A percentile compares a stretch with the other conserved stretches of the same genome.
Evolutionary conservation across 148 eudicot species (phyloP).

Genomic region (Rhododendron molle): DNA sequence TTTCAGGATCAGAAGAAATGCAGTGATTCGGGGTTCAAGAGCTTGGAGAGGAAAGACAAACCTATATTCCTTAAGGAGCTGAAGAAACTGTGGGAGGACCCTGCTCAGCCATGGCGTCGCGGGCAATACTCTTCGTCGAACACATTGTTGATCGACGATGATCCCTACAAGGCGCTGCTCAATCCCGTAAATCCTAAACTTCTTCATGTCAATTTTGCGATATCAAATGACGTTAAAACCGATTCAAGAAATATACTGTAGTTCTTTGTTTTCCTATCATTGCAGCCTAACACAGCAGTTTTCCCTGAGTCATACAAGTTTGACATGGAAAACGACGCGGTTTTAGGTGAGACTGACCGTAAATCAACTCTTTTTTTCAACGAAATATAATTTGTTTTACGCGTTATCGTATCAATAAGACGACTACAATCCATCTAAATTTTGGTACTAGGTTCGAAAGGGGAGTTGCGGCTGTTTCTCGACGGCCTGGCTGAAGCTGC

Average conservation of each 20-base stretch:
- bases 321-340: background rate
- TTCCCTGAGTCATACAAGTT: background rate
- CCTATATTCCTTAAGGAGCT: background rate
- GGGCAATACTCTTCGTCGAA: background rate
- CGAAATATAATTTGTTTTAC: background rate
- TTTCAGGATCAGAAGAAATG: background rate
- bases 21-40: background rate
- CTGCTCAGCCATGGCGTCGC: background rate
- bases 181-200: no score
- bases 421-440: background rate
- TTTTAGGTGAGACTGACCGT: background rate
- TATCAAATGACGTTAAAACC: background rate
- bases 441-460: conserved; percentile 21
- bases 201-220: no score
- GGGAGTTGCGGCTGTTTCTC: conserved; percentile 26
- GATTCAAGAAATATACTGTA: background rate
- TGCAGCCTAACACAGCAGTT: conserved; percentile 1
- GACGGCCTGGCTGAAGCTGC: conserved; percentile 31
- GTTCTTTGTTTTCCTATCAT: background rate
- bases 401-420: background rate
- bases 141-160: background rate
- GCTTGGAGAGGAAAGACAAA: background rate
- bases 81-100: background rate
- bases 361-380: background rate
- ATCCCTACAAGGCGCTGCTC: no score